Conservation (phyloP, 768 basidiomycete genomes). For the Polyporus arcularius region DNA sequence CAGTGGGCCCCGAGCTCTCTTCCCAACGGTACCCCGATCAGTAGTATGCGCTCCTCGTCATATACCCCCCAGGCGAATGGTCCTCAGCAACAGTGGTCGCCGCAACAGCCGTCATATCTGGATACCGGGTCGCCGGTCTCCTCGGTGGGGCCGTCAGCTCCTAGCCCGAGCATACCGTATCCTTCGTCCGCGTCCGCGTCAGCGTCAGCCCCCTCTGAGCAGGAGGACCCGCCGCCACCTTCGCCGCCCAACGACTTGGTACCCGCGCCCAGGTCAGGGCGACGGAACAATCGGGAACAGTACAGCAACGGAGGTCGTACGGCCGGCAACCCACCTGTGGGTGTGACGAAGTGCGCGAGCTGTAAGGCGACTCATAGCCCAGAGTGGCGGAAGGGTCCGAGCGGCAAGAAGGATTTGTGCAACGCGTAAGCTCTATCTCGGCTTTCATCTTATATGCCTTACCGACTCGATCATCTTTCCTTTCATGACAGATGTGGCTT, state of each 20-base stretch:
- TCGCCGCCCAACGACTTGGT: constrained; percentile 34
- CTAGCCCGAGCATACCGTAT: constrained; percentile 20
- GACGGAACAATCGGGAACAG: constrained; percentile 46
- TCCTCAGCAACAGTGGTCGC: constrained; percentile 43
- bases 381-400: constrained; percentile 91
- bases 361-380: constrained; percentile 83
- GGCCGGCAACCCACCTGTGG: constrained; percentile 68
- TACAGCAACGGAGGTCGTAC: constrained; percentile 46
- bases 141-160: constrained; percentile 24
- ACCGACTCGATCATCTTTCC: constrained; percentile 19
- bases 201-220: constrained; percentile 12
- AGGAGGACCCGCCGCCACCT: constrained; percentile 24
- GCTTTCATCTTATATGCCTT: constrained; percentile 15
- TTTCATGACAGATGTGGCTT: constrained; percentile 67
- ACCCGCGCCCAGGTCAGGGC: constrained; percentile 49
- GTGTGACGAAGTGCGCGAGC: constrained; percentile 72
- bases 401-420: constrained; percentile 88
- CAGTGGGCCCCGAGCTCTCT: constrained; percentile 20
- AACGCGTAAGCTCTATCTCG: constrained; percentile 67
- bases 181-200: constrained; percentile 2
- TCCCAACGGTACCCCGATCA: constrained; percentile 23
- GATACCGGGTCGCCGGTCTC: constrained; percentile 27
- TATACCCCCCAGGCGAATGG: constrained; percentile 30
- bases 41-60: constrained; percentile 31
- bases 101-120: constrained; percentile 43